phyloP scores from a whole-genome alignment of 345 rosid species.

The Salix arbutifolia region DNA sequence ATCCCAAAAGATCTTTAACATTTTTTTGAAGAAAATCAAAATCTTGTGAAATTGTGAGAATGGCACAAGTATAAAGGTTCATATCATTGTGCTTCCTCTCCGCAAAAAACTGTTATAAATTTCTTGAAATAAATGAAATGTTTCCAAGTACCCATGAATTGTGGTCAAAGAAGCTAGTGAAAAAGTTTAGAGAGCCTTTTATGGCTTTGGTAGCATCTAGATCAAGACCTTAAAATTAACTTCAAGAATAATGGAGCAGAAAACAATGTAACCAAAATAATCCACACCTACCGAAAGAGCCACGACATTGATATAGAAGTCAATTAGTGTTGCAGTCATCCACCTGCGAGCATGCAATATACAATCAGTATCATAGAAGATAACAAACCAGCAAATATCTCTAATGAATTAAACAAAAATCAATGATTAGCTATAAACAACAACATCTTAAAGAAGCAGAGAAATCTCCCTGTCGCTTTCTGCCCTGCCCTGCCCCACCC shows the following conservation, averaged over 20 bases:
- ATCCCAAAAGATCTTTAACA: background rate
- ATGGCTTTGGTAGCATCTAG: too few species aligned
- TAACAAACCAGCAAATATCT: background rate
- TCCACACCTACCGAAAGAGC: constrained; percentile 59
- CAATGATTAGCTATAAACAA: background rate
- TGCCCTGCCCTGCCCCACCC: background rate
- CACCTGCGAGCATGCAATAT: constrained; percentile 47
- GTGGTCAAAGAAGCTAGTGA: background rate
- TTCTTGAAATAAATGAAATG: background rate
- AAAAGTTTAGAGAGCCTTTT: background rate
- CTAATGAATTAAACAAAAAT: background rate
- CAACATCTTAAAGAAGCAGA: background rate
- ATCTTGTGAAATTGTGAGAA: background rate
- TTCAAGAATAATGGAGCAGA: background rate
- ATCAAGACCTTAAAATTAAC: background rate
- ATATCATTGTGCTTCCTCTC: background rate
- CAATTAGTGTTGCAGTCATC: constrained; percentile 64
- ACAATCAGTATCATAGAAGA: background rate
- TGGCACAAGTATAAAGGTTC: background rate
- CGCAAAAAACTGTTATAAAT: background rate
- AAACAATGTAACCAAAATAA: background rate
- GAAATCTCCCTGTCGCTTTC: background rate
- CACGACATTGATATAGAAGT: constrained; percentile 64
- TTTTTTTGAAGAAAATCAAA: background rate
- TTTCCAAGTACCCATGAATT: background rate